Evolutionary conservation across 306 rosid species (phyloP).

Genomic region (Fragaria nilgerrensis): DNA sequence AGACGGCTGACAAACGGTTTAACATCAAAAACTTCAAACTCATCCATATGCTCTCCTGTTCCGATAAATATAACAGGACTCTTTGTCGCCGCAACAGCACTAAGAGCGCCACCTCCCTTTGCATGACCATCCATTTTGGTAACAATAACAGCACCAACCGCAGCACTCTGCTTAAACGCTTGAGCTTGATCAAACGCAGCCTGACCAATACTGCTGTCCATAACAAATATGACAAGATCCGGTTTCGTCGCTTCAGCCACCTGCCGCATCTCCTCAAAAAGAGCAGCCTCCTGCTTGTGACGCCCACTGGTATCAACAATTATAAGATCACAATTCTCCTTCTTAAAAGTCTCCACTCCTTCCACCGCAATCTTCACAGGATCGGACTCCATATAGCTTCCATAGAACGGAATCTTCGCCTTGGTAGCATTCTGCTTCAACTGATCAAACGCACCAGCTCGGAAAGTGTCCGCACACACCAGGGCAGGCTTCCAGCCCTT

Average conservation of each 20-base stretch:
- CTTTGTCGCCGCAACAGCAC: slow-evolving; percentile 92
- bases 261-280: slow-evolving; percentile 94
- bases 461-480: slow-evolving; percentile 92
- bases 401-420: slow-evolving; percentile 93
- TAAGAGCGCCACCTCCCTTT: slow-evolving; percentile 88
- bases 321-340: slow-evolving; percentile 81
- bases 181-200: slow-evolving; percentile 88
- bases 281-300: slow-evolving; percentile 85
- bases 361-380: slow-evolving; percentile 80
- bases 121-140: slow-evolving; percentile 91
- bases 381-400: slow-evolving; percentile 81
- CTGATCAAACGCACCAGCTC: slow-evolving; percentile 98
- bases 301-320: slow-evolving; percentile 90
- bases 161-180: slow-evolving; percentile 76
- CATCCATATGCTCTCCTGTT: slow-evolving; percentile 87
- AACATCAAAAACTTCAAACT: slow-evolving; percentile 85
- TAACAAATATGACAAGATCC: slow-evolving; percentile 83
- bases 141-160: slow-evolving; percentile 83
- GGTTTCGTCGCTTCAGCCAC: slow-evolving; percentile 88
- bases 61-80: slow-evolving; percentile 84
- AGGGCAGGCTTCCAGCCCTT: slow-evolving; percentile 96
- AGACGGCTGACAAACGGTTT: slow-evolving; percentile 89
- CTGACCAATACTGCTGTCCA: slow-evolving; percentile 93
- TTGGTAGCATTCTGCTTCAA: slow-evolving; percentile 89
- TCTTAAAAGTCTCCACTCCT: slow-evolving; percentile 76